Evolutionary conservation across 2,329 filamentous ascomycete genomes (phyloP).

Genomic region (Fusarium succisae): DNA sequence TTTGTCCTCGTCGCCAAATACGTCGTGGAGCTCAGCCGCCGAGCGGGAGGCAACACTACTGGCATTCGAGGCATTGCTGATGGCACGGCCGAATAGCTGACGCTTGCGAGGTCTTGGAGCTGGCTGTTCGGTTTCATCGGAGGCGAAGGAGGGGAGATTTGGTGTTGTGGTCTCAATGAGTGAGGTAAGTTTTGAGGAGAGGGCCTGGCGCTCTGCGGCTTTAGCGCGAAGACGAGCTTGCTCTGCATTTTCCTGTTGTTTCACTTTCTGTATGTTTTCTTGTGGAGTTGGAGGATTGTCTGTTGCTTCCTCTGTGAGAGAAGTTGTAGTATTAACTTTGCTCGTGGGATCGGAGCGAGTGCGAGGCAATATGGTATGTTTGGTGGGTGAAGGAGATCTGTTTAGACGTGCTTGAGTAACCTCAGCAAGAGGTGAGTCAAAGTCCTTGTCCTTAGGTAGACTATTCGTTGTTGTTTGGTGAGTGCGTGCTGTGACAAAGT

Average conservation of each 20-base stretch:
- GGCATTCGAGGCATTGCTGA: conserved; percentile 65
- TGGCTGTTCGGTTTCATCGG: conserved; percentile 24
- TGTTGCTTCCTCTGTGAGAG: background rate
- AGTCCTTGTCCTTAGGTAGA: conserved; percentile 36
- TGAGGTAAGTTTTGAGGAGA: conserved; percentile 54
- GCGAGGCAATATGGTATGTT: conserved; percentile 31
- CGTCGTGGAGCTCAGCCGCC: conserved; percentile 42
- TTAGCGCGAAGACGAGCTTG: conserved; percentile 44
- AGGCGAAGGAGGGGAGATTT: conserved; percentile 21
- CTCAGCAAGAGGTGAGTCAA: conserved; percentile 53
- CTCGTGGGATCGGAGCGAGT: conserved; percentile 53
- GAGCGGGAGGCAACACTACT: conserved; percentile 59
- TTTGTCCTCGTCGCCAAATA: conserved; percentile 34
- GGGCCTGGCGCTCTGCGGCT: conserved; percentile 52
- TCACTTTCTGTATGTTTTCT: conserved; percentile 4
- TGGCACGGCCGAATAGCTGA: conserved; percentile 65
- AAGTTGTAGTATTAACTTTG: background rate
- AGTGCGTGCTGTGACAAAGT: conserved; percentile 55
- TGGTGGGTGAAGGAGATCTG: conserved; percentile 50
- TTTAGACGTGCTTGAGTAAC: conserved; percentile 54
- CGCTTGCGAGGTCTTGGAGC: conserved; percentile 50
- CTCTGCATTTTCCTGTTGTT: conserved; percentile 30
- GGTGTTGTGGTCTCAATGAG: conserved; percentile 50
- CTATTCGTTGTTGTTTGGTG: conserved; percentile 45
- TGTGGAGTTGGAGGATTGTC: background rate